Percentiles rank a stretch among this genome's conserved stretches.
phyloP scores from a whole-genome alignment of 306 rosid genomes.

The Vachellia collinsii region DNA sequence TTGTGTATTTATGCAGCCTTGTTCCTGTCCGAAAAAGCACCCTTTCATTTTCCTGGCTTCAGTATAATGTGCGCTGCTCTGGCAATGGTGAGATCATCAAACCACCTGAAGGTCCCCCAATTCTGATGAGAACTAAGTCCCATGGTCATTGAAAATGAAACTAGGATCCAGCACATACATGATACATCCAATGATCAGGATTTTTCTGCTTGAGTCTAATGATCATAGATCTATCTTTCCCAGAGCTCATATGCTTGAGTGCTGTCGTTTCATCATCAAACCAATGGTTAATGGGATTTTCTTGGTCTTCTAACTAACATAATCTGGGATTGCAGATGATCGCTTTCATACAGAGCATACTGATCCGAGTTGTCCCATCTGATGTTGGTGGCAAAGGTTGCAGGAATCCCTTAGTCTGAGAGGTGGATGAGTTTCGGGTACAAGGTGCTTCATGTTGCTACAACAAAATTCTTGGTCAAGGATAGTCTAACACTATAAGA shows the following conservation, averaged over 20 bases:
- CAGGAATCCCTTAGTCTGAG: slow-evolving; percentile 34
- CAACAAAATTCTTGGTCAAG: not conserved
- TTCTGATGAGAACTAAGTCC: not conserved
- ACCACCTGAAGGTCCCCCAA: not conserved
- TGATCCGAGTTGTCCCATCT: slow-evolving; percentile 45
- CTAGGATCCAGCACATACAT: not conserved
- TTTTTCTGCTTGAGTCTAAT: not conserved
- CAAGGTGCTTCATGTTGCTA: not conserved
- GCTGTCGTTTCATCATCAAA: not conserved
- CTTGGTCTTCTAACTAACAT: slow-evolving; percentile 5
- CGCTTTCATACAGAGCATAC: slow-evolving; percentile 51
- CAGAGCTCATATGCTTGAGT: not conserved
- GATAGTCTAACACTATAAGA: not conserved
- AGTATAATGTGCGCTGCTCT: slow-evolving; percentile 26
- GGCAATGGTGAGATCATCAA: slow-evolving; percentile 44
- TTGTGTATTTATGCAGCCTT: slow-evolving; percentile 46
- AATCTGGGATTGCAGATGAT: slow-evolving; percentile 49
- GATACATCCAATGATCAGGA: not conserved
- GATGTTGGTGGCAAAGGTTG: slow-evolving; percentile 27
- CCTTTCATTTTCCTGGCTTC: slow-evolving; percentile 14
- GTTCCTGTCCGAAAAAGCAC: slow-evolving; percentile 41
- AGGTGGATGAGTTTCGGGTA: not conserved
- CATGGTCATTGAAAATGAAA: not conserved
- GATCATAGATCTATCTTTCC: not conserved
- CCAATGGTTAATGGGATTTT: not conserved